These are phyloP conservation scores for Fusarium pseudograminearum DNA, from an alignment of 2,329 filamentous ascomycete species.

Conservation along the genomic window DNA sequence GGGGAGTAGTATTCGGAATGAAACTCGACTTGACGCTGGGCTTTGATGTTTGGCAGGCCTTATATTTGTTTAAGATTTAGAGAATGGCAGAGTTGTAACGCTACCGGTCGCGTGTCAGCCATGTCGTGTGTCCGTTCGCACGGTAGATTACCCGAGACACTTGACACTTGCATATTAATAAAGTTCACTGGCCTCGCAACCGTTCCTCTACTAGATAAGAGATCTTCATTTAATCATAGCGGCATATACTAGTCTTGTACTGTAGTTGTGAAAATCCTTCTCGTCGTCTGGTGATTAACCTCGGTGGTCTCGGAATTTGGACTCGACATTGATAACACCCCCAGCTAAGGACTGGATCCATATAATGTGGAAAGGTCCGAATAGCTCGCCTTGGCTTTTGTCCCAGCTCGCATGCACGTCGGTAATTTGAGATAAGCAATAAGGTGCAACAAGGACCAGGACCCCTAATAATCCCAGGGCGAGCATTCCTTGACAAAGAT, in stretches of 20 bases:
- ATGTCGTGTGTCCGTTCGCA: constrained; percentile 2
- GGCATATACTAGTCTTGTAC: not conserved
- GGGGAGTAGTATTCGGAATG: not conserved
- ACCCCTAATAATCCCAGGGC: constrained; percentile 3
- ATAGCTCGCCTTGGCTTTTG: constrained; percentile 10
- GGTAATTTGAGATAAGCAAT: constrained; percentile 20
- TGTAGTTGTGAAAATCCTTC: not conserved
- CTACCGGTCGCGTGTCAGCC: constrained; percentile 8
- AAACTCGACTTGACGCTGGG: not conserved
- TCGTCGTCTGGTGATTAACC: not conserved
- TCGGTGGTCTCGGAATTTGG: not conserved
- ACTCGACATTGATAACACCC: not conserved
- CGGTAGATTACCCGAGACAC: constrained; percentile 1
- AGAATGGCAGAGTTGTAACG: not conserved
- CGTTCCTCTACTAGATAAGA: not conserved
- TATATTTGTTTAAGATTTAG: not conserved
- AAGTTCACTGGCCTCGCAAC: constrained; percentile 5
- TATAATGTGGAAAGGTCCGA: constrained; percentile 26
- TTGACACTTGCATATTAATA: not conserved
- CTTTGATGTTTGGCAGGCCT: not conserved
- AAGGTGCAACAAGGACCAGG: not conserved
- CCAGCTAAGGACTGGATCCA: not conserved
- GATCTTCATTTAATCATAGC: not conserved
- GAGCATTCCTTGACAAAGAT: not conserved
- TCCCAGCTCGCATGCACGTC: constrained; percentile 2